Evolutionary conservation across 371 early-diverging fungal species (phyloP), one percentile per base, ranked within the genome.

Genomic region (Chytridiales sp.): DNA sequence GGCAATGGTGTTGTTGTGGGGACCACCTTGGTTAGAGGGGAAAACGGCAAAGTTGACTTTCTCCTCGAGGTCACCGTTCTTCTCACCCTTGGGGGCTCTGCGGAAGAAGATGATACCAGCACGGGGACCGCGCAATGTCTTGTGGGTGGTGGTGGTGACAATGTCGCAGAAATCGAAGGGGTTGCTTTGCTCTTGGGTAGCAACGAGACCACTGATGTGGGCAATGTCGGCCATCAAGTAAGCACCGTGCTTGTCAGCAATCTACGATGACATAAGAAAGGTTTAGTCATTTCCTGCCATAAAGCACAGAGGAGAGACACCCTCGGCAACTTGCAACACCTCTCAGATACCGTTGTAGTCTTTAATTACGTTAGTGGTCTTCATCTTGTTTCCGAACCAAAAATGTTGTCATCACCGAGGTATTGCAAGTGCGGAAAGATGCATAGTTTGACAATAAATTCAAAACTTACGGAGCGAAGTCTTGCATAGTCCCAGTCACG

Each of bases 141-240:
- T 99, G 85, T 99, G 99, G 19, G 99, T 98, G 61, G 99, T 99
- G 47, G 99, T 99, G 42, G 98, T 99, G 49, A 99, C 99, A 52
- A 99, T 87, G 78, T 99, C 99, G 67, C 95, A 89, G 79, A 90
- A 81, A 56, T 90, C 90, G 73, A 99, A 99, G 26, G 99, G 97
- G 75, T 86, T 84, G 58, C 83, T 85, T 53, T 94, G 78, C 52
- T 89, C 93, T 40, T 80, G 79, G 39, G 92, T 90, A 42, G 96
- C 93, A 30, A 98, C 89, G 52, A 96, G 81, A 67, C 98, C 98
- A 53, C 88, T 62, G 83, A 76, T 77, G 69, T 80, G 77, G n/a
- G 76, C 77, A 58, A 76, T 76, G 75, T 99, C 99, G 47, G 90
- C 89, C 90, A 97, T 90, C 74, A 99, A 80, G 71, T 95, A 98